These are phyloP conservation scores for Paxillus involutus DNA, from an alignment of 768 basidiomycete species.

Conservation along the genomic window DNA sequence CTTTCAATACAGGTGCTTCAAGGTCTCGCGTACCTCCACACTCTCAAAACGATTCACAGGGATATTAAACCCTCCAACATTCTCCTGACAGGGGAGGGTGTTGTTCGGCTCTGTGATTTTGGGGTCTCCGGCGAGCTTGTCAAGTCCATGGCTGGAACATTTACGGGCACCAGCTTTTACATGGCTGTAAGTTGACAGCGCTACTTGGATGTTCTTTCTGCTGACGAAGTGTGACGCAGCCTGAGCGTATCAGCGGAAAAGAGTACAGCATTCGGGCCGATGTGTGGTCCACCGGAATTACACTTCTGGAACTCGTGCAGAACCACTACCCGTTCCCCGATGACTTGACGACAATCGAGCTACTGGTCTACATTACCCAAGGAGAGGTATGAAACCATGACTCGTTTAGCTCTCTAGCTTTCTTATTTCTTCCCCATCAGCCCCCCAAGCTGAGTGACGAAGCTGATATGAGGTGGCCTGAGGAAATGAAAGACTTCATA, in stretches of 20 bases:
- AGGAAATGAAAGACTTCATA: constrained; percentile 91
- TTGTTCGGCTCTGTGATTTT: constrained; percentile 93
- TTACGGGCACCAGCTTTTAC: constrained; percentile 96
- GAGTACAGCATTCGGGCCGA: constrained; percentile 95
- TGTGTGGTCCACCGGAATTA: constrained; percentile 97
- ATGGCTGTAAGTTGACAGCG: constrained; percentile 80
- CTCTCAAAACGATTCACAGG: constrained; percentile 90
- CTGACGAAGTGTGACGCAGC: constrained; percentile 44
- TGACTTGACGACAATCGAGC: constrained; percentile 90
- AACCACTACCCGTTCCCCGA: constrained; percentile 95
- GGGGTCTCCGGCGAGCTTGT: constrained; percentile 97
- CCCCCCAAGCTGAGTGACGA: constrained; percentile 84
- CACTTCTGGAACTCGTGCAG: constrained; percentile 89
- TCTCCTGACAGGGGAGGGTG: constrained; percentile 82
- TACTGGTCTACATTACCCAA: constrained; percentile 86
- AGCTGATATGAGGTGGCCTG: constrained; percentile 61
- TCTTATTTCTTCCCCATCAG: constrained; percentile 37
- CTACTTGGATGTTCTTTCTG: not conserved
- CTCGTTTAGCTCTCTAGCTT: constrained; percentile 8
- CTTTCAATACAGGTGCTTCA: constrained; percentile 62
- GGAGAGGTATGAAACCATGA: constrained; percentile 55
- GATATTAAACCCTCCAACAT: constrained; percentile 96
- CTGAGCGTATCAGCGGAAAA: constrained; percentile 90
- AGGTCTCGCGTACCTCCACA: constrained; percentile 92
- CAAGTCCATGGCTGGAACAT: constrained; percentile 88